phyloP scores from a whole-genome alignment of 2,329 filamentous ascomycete genomes.

The Pseudopyricularia javanii region DNA sequence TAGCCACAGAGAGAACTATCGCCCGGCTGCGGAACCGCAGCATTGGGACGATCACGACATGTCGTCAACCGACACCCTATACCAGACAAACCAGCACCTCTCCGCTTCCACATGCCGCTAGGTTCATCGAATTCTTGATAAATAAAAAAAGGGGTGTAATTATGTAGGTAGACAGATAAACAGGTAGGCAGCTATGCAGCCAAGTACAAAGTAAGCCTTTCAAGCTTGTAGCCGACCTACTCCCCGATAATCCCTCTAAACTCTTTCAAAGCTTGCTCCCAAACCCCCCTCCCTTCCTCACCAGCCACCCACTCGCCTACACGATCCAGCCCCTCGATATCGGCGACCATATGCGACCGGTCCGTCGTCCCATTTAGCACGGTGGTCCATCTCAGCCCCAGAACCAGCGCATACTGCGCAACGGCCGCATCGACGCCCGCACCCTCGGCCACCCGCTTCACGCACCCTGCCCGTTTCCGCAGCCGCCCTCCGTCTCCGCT shows the following conservation, averaged over 20 bases:
- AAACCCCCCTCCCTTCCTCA: slow-evolving; percentile 22
- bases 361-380: slow-evolving; percentile 33
- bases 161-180: too few relatives aligned
- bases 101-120: too few relatives aligned
- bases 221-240: too few relatives aligned
- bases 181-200: too few relatives aligned
- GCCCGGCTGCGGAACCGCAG: too few relatives aligned
- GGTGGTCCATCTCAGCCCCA: slow-evolving; percentile 27
- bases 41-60: too few relatives aligned
- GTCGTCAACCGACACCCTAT: too few relatives aligned
- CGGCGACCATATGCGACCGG: slow-evolving; percentile 34
- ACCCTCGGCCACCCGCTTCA: slow-evolving; percentile 27
- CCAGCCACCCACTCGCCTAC: slow-evolving; percentile 28
- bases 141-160: too few relatives aligned
- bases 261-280: slow-evolving; percentile 30
- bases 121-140: too few relatives aligned
- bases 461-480: slow-evolving; percentile 30
- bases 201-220: too few relatives aligned
- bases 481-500: slow-evolving; percentile 29
- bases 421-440: slow-evolving; percentile 23
- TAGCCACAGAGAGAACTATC: too few relatives aligned
- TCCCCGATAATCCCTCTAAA: slow-evolving; percentile 27
- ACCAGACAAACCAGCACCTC: too few relatives aligned
- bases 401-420: slow-evolving; percentile 33
- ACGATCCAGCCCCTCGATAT: slow-evolving; percentile 28